These are phyloP conservation scores for Pseudogymnoascus destructans DNA, from an alignment of 2,329 filamentous ascomycete species.

Conservation along the genomic window DNA sequence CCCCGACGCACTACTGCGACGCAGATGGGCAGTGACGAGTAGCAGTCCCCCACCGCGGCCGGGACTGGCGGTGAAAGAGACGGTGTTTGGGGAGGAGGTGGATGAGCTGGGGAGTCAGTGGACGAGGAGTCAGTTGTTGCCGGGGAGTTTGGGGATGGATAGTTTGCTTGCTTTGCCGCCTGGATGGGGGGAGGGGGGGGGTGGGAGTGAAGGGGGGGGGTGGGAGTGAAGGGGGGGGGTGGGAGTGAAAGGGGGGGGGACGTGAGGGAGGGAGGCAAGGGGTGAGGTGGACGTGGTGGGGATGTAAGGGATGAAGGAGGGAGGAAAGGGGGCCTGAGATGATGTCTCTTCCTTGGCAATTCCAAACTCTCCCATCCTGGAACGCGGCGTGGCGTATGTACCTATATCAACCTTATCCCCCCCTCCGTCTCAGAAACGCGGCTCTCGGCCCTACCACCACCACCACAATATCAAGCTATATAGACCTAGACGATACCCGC, in stretches of 20 bases:
- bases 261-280: background rate
- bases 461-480: background rate
- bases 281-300: background rate
- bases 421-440: background rate
- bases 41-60: background rate
- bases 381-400: background rate
- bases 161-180: constrained; percentile 6
- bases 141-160: constrained; percentile 1
- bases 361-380: background rate
- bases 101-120: constrained; percentile 5
- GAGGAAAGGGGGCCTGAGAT: background rate
- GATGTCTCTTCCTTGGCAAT: background rate
- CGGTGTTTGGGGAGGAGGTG: background rate
- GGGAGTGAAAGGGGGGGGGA: background rate
- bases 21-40: background rate
- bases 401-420: background rate
- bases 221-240: background rate
- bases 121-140: background rate
- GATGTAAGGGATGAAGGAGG: background rate
- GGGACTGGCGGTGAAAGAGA: background rate
- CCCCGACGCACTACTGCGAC: background rate
- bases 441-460: background rate
- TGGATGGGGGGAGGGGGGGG: background rate
- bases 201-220: background rate
- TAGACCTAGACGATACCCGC: background rate